phyloP scores from a whole-genome alignment of 2,329 filamentous ascomycete genomes.

The Metarhizium anisopliae region DNA sequence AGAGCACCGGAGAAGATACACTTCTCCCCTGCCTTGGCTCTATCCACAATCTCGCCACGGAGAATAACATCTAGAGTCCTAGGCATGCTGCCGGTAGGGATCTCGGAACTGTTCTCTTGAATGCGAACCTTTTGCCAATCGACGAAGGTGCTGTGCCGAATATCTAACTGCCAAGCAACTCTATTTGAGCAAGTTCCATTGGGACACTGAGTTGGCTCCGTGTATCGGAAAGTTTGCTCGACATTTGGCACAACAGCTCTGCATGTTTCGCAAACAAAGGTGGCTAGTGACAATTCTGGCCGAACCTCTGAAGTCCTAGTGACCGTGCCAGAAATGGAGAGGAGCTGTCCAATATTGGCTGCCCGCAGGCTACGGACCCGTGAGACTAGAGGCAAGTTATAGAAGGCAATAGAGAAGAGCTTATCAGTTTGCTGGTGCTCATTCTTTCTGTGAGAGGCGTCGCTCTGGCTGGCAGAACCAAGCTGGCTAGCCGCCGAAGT shows the following conservation, averaged over 20 bases:
- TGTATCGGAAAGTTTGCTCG: slow-evolving; percentile 96
- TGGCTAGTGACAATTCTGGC: slow-evolving; percentile 84
- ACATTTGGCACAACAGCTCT: slow-evolving; percentile 79
- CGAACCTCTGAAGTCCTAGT: slow-evolving; percentile 95
- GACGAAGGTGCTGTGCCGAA: slow-evolving; percentile 92
- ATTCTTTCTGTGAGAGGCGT: slow-evolving; percentile 65
- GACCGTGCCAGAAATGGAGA: slow-evolving; percentile 94
- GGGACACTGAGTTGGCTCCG: slow-evolving; percentile 91
- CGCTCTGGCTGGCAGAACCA: slow-evolving; percentile 53
- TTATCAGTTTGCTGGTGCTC: slow-evolving; percentile 97
- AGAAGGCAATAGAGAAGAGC: slow-evolving; percentile 86
- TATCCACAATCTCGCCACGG: slow-evolving; percentile 92
- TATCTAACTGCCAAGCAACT: slow-evolving; percentile 91
- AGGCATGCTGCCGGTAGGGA: slow-evolving; percentile 97
- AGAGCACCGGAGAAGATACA: slow-evolving; percentile 95
- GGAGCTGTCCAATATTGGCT: slow-evolving; percentile 80
- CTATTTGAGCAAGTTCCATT: slow-evolving; percentile 83
- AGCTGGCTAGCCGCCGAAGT: slow-evolving; percentile 57
- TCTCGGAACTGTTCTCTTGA: slow-evolving; percentile 97
- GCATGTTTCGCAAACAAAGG: slow-evolving; percentile 86
- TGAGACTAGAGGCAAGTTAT: slow-evolving; percentile 83
- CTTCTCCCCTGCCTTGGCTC: slow-evolving; percentile 94
- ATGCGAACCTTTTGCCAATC: slow-evolving; percentile 99
- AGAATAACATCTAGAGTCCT: slow-evolving; percentile 96
- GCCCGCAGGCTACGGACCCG: slow-evolving; percentile 80